Conservation (phyloP, 495 filamentous ascomycete species). For the Bathelium albidoporum region DNA sequence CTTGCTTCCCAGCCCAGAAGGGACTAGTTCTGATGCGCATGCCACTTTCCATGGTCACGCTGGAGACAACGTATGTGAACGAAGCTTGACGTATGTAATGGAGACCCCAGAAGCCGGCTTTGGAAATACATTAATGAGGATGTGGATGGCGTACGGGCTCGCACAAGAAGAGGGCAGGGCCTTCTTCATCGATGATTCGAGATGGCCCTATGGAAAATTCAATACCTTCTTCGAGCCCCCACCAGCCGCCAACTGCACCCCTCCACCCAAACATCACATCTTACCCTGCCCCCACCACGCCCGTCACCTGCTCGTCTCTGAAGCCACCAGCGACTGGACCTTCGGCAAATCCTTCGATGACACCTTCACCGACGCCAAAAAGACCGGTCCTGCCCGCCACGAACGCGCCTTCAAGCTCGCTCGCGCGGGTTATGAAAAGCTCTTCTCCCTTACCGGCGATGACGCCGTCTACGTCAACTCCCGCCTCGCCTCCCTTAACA, state of each 20-base stretch:
- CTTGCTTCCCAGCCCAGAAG: slow-evolving; percentile 35
- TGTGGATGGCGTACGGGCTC: slow-evolving; percentile 70
- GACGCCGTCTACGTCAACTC: slow-evolving; percentile 46
- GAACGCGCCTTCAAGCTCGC: slow-evolving; percentile 49
- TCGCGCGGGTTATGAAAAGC: slow-evolving; percentile 50
- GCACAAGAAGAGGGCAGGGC: slow-evolving; percentile 55
- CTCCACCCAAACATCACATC: slow-evolving; percentile 52
- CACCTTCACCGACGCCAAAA: slow-evolving; percentile 37
- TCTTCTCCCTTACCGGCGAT: slow-evolving; percentile 50
- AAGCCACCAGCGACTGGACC: slow-evolving; percentile 44
- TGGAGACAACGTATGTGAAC: slow-evolving; percentile 45
- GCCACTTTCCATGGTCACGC: slow-evolving; percentile 24
- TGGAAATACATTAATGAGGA: slow-evolving; percentile 55
- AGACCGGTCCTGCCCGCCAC: slow-evolving; percentile 40
- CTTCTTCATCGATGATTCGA: slow-evolving; percentile 67
- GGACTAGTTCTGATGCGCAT: slow-evolving; percentile 18
- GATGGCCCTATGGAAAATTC: slow-evolving; percentile 67
- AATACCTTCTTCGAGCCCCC: slow-evolving; percentile 54
- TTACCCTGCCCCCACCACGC: slow-evolving; percentile 62
- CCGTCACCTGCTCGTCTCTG: slow-evolving; percentile 56
- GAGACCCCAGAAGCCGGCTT: slow-evolving; percentile 58
- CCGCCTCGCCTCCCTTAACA: slow-evolving; percentile 39
- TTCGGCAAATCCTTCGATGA: slow-evolving; percentile 49
- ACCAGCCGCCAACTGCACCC: slow-evolving; percentile 44
- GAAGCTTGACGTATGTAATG: slow-evolving; percentile 58